These are phyloP conservation scores for Stipa capillata DNA, from an alignment of 176 grass and related monocot species.

Conservation along the genomic window DNA sequence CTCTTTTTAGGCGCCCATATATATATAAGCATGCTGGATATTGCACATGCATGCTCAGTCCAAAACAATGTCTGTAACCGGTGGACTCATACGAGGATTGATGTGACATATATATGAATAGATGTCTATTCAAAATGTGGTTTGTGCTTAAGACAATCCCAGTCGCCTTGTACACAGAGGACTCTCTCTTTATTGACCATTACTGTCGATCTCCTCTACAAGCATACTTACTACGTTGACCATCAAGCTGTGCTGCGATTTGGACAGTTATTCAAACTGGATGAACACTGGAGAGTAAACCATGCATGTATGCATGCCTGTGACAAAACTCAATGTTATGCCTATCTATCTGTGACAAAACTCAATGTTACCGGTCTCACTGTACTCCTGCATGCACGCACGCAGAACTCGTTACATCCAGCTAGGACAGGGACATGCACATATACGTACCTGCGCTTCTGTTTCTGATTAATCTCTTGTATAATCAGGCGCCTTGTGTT, in stretches of 20 bases:
- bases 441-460: neutral
- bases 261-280: neutral
- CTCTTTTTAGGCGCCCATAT: too few relatives aligned
- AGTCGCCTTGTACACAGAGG: too few relatives aligned
- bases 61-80: too few relatives aligned
- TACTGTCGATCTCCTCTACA: neutral
- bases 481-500: neutral
- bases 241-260: neutral
- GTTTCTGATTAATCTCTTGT: neutral
- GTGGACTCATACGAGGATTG: too few relatives aligned
- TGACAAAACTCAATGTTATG: too few relatives aligned
- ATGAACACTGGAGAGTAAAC: neutral
- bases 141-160: too few relatives aligned
- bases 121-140: too few relatives aligned
- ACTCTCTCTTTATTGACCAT: neutral
- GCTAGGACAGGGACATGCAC: neutral
- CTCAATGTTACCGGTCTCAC: neutral
- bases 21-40: too few relatives aligned
- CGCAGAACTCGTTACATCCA: neutral
- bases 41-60: too few relatives aligned
- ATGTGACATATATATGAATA: too few relatives aligned
- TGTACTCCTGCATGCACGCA: slow-evolving; percentile 25
- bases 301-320: neutral
- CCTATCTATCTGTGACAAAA: neutral
- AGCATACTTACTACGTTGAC: neutral